Evolutionary conservation across 2,329 filamentous ascomycete genomes (phyloP).

Genomic region (Penicillium sp.): DNA sequence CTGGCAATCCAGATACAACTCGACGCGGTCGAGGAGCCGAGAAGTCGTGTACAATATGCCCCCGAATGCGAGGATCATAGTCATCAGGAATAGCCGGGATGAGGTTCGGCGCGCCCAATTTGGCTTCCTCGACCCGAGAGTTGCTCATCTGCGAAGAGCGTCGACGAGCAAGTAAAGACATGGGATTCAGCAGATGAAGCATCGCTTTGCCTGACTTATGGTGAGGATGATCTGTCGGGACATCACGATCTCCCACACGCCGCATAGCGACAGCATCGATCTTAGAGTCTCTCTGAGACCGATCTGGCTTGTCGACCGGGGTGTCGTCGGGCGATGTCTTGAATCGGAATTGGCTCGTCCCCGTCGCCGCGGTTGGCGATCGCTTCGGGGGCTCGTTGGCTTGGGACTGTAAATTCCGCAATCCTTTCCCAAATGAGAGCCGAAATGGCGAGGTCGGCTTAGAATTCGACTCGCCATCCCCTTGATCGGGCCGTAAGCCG

Average conservation of each 20-base stretch:
- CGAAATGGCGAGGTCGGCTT: conserved; percentile 39
- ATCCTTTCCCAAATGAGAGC: conserved; percentile 35
- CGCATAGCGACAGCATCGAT: conserved; percentile 23
- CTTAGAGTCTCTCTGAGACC: conserved; percentile 27
- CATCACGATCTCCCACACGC: conserved; percentile 30
- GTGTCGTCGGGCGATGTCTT: conserved; percentile 31
- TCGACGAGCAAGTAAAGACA: conserved; percentile 58
- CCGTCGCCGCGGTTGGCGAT: conserved; percentile 26
- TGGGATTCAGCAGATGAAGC: conserved; percentile 59
- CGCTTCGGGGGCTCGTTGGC: conserved; percentile 29
- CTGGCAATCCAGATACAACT: conserved; percentile 30
- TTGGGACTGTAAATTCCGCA: conserved; percentile 23
- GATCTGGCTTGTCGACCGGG: conserved; percentile 21
- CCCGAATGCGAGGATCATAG: conserved; percentile 62
- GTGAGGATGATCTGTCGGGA: conserved; percentile 25
- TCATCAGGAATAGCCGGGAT: conserved; percentile 56
- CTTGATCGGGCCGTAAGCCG: conserved; percentile 22
- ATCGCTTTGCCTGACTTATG: conserved; percentile 48
- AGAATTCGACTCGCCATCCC: conserved; percentile 27
- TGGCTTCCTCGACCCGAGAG: conserved; percentile 50
- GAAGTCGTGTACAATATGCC: conserved; percentile 64
- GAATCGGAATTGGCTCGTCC: conserved; percentile 27
- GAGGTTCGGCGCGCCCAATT: conserved; percentile 49
- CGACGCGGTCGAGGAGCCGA: conserved; percentile 56
- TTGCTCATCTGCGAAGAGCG: conserved; percentile 53